Conservation (phyloP, 352 stramenopile species). For the Phytophthora aleatoria region DNA sequence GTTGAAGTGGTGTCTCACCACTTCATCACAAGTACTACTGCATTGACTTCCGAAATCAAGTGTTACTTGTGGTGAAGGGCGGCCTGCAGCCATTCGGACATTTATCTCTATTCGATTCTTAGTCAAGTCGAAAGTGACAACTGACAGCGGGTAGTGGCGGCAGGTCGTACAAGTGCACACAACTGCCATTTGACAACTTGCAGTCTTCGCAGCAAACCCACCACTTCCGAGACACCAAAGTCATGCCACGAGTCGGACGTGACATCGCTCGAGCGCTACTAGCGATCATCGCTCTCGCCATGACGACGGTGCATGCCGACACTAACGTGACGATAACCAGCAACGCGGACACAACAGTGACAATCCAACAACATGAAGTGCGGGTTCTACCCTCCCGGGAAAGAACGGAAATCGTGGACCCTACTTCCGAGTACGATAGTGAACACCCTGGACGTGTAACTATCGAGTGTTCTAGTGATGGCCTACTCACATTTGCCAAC, state of each 20-base stretch:
- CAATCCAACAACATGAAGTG: constrained; percentile 11
- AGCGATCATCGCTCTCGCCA: background rate
- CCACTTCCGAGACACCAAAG: background rate
- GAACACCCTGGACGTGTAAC: constrained; percentile 5
- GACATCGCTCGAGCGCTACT: background rate
- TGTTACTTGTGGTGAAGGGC: background rate
- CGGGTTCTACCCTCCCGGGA: background rate
- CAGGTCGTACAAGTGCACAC: background rate
- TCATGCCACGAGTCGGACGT: background rate
- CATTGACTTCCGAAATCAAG: constrained; percentile 3
- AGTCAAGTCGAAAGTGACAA: background rate
- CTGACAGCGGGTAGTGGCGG: background rate
- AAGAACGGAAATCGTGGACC: background rate
- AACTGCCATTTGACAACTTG: background rate
- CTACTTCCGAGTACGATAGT: background rate
- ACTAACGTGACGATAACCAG: constrained; percentile 4
- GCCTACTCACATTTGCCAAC: constrained; percentile 1
- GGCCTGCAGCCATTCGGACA: background rate
- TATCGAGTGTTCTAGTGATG: constrained; percentile 1
- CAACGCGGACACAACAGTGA: background rate
- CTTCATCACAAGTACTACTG: background rate
- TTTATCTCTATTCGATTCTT: constrained; percentile 1
- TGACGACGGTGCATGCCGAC: background rate
- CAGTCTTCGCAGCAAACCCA: background rate
- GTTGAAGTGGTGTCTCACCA: background rate